Conservation (phyloP, 768 basidiomycete genomes). For the Roridomyces roridus region DNA sequence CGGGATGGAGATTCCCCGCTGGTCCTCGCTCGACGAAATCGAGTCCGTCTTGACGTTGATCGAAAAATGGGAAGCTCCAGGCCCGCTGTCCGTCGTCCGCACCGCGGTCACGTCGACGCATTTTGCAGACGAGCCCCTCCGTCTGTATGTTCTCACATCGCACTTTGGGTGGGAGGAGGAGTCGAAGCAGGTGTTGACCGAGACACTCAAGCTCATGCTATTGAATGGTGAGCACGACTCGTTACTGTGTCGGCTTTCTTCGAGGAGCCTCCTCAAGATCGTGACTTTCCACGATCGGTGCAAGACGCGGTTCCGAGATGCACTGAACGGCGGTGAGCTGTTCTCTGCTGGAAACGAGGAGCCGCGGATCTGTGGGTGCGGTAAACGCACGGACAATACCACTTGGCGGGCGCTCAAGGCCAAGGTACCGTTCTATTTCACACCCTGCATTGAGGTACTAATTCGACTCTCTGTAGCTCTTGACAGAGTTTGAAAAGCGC, state of each 20-base stretch:
- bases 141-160: slow-evolving; percentile 52
- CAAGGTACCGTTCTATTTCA: slow-evolving; percentile 36
- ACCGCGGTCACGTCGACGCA: slow-evolving; percentile 46
- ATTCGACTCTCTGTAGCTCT: slow-evolving; percentile 1
- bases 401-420: slow-evolving; percentile 48
- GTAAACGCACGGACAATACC: slow-evolving; percentile 40
- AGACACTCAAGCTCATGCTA: slow-evolving; percentile 47
- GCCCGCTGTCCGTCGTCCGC: slow-evolving; percentile 49
- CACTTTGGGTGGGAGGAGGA: slow-evolving; percentile 53
- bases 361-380: slow-evolving; percentile 40
- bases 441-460: not conserved
- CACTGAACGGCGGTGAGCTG: slow-evolving; percentile 39
- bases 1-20: slow-evolving; percentile 45
- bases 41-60: slow-evolving; percentile 46
- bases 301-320: slow-evolving; percentile 41
- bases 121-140: slow-evolving; percentile 51
- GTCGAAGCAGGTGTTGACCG: slow-evolving; percentile 45
- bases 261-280: slow-evolving; percentile 42
- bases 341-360: slow-evolving; percentile 47
- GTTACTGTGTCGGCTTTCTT: slow-evolving; percentile 40
- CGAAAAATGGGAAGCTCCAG: slow-evolving; percentile 53
- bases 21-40: slow-evolving; percentile 47
- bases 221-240: slow-evolving; percentile 38
- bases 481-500: slow-evolving; percentile 43
- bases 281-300: slow-evolving; percentile 48